These are phyloP conservation scores for Nematodospora anomalae DNA, from an alignment of 1,139 yeast species.

Conservation along the genomic window DNA sequence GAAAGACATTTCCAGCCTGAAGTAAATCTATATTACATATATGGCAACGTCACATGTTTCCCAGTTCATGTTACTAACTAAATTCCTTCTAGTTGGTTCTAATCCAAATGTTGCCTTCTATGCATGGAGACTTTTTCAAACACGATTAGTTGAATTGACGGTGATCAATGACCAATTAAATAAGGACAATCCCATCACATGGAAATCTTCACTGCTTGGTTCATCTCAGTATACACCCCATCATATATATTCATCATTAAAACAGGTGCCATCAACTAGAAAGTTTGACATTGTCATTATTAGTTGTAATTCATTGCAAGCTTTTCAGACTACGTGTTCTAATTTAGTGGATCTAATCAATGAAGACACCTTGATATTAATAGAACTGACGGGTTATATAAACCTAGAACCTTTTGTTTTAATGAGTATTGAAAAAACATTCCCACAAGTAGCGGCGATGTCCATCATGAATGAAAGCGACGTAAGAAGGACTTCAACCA, in stretches of 20 bases:
- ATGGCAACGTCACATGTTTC: conserved; percentile 3
- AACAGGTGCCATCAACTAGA: conserved; percentile 19
- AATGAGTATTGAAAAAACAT: conserved; percentile 29
- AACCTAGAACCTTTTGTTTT: conserved; percentile 68
- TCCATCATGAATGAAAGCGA: conserved; percentile 70
- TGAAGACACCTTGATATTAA: conserved; percentile 47
- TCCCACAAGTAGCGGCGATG: conserved; percentile 36
- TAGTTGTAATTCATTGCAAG: conserved; percentile 42
- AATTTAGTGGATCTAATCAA: conserved; percentile 29
- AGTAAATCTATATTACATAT: not conserved
- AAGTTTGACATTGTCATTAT: conserved; percentile 39
- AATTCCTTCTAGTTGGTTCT: conserved; percentile 34
- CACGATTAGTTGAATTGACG: conserved; percentile 36
- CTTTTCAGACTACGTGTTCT: conserved; percentile 35
- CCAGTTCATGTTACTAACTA: conserved; percentile 18
- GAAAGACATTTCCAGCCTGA: not conserved
- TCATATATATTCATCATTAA: conserved; percentile 18
- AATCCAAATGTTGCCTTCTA: conserved; percentile 53
- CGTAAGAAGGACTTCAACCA: conserved; percentile 40
- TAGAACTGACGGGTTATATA: conserved; percentile 71
- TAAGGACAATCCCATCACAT: conserved; percentile 17
- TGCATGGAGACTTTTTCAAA: conserved; percentile 47
- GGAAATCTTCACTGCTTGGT: conserved; percentile 23
- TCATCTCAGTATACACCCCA: conserved; percentile 22
- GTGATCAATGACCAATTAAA: conserved; percentile 28